Conservation (phyloP, 2,329 filamentous ascomycete genomes). For the Xenoacremonium recifei region DNA sequence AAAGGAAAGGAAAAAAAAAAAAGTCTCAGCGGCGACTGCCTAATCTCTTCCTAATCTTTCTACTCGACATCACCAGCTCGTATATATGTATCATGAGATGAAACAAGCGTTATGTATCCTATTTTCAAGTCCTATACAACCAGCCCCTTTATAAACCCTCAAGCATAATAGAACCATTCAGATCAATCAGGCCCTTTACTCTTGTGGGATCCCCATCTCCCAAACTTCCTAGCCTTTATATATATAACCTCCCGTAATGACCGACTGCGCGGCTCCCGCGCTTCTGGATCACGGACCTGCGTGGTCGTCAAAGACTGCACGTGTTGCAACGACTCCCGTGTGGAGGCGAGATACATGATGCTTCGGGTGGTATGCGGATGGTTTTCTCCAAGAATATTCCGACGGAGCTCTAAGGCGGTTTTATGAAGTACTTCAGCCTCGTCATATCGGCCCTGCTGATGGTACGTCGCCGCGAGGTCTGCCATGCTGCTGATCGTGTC, state of each 20-base stretch:
- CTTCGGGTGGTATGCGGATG: slow-evolving; percentile 9
- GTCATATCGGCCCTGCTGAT: slow-evolving; percentile 14
- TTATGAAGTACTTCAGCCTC: slow-evolving; percentile 12
- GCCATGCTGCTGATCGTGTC: slow-evolving; percentile 10
- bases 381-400: slow-evolving; percentile 17
- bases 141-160: too few relatives aligned
- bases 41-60: too few relatives aligned
- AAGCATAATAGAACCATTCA: too few relatives aligned
- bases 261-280: neutral
- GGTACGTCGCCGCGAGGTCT: slow-evolving; percentile 13
- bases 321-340: neutral
- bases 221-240: neutral
- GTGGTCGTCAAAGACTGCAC: neutral
- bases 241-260: neutral
- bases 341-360: slow-evolving; percentile 2
- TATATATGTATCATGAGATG: too few relatives aligned
- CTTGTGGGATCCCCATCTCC: neutral
- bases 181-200: neutral
- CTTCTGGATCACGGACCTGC: neutral
- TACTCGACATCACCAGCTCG: too few relatives aligned
- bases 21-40: too few relatives aligned
- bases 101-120: too few relatives aligned
- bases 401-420: slow-evolving; percentile 11
- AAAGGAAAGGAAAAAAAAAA: too few relatives aligned
- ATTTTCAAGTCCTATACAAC: too few relatives aligned